phyloP scores from a whole-genome alignment of 805 yeast species.

The Yamadazyma endophytica region DNA sequence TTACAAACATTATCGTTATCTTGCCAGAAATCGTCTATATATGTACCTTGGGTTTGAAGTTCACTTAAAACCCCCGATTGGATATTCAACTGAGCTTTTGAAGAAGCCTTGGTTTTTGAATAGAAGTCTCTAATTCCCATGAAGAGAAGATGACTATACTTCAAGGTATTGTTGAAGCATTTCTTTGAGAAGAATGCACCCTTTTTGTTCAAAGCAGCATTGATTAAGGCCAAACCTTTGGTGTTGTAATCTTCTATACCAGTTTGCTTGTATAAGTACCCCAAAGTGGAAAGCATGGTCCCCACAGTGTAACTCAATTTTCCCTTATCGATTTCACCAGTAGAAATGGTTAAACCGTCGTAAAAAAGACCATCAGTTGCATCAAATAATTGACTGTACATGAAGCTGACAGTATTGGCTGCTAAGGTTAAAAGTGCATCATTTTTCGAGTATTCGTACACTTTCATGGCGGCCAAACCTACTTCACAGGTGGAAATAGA shows the following conservation, averaged over 20 bases:
- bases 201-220: slow-evolving; percentile 13
- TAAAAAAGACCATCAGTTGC: slow-evolving; percentile 20
- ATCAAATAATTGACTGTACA: slow-evolving; percentile 11
- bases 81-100: too few species aligned
- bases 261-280: slow-evolving; percentile 13
- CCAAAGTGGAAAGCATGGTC: slow-evolving; percentile 18
- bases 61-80: too few species aligned
- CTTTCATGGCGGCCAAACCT: slow-evolving; percentile 22
- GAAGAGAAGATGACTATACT: slow-evolving; percentile 18
- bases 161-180: slow-evolving; percentile 19
- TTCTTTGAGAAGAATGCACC: slow-evolving; percentile 17
- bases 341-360: slow-evolving; percentile 17
- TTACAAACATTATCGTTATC: slow-evolving; percentile 6
- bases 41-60: too few species aligned
- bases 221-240: slow-evolving; percentile 15
- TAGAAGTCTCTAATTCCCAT: slow-evolving; percentile 22
- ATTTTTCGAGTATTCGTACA: slow-evolving; percentile 15
- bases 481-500: slow-evolving; percentile 26
- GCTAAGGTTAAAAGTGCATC: slow-evolving; percentile 14
- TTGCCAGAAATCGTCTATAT: too few species aligned
- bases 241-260: slow-evolving; percentile 11
- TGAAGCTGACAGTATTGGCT: slow-evolving; percentile 11
- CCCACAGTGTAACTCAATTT: slow-evolving; percentile 23
- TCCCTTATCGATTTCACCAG: slow-evolving; percentile 17
- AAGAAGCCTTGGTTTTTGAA: too few species aligned